Base-by-base conservation (phyloP, 2,329 filamentous ascomycete species). In the Pseudonectria buxi region DNA sequence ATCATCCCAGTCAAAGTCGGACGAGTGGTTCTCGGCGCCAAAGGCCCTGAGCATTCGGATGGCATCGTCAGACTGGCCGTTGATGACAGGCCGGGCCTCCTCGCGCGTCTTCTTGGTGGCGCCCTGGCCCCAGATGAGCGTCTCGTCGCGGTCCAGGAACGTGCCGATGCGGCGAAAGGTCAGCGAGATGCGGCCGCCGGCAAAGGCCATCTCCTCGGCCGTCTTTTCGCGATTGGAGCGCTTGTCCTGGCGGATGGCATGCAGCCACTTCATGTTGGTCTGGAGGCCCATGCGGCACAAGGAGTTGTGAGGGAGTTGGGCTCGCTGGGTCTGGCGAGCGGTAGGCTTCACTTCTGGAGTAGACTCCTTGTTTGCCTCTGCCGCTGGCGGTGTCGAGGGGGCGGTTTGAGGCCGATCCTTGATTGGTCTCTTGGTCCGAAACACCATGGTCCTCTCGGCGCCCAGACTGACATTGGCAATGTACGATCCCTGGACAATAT, bases 401-500 rank as follows among this genome's bases (percentile, higher is more conserved):
- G 41, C 41, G 6, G 32, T 46, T 15, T 40, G 49, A 36, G 55
- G 57, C 37, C 46, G 53, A 49, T 62, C 61, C 53, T 65, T 71
- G 22, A 65, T 63, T 27, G 55, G 56, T 43, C 83, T 83, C 64
- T 94, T 95, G 10, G 83, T 90, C 33, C 92, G 79, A 25, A 98
- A 75, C 0, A 85, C 74, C 89, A 96, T 95, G 3, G 80, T 89
- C 35, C 92, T 74, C 62, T 94, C 81, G 1, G 90, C 89, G 2
- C 92, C 92, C n/a, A 96, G 73, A 46, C 87, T 95, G 32, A 95
- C 78, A 54, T 96, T 98, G 46, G 89, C 87, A 47, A 98, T 94
- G 40, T 73, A 89, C 15, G 85, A 92, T 4, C 72, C 79, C 16
- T 74, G 77, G 10, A 78, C 80, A 37, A 98, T 92, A 57, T 98